Conservation (phyloP, 176 grass and related monocot species). For the Eragrostis nindensis region DNA sequence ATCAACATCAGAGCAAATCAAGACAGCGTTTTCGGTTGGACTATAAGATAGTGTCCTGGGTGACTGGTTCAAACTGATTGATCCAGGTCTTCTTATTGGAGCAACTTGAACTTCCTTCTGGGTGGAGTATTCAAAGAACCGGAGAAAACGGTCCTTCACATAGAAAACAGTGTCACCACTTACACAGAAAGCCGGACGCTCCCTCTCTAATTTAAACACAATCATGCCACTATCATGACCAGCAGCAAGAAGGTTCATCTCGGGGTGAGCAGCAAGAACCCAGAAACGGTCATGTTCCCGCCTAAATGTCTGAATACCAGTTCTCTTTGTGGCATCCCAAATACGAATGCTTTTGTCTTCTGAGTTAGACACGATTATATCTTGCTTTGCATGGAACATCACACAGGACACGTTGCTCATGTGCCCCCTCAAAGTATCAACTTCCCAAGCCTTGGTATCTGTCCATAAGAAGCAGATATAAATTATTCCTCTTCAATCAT, state of each 20-base stretch:
- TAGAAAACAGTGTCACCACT: constrained; percentile 85
- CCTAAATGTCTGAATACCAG: constrained; percentile 90
- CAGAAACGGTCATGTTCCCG: constrained; percentile 97
- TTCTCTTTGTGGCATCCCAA: constrained; percentile 98
- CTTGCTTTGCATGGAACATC: constrained; percentile 97
- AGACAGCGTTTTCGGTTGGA: constrained; percentile 93
- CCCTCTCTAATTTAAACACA: constrained; percentile 96
- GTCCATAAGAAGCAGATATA: constrained; percentile 31
- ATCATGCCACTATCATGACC: constrained; percentile 98
- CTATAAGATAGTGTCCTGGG: constrained; percentile 83
- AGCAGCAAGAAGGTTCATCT: constrained; percentile 96
- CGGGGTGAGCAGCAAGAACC: constrained; percentile 92
- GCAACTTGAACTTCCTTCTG: constrained; percentile 88
- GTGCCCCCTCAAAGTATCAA: constrained; percentile 95
- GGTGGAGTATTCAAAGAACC: constrained; percentile 74
- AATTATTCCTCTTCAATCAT: background rate
- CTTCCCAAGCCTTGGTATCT: constrained; percentile 99
- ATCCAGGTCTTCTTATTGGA: constrained; percentile 92
- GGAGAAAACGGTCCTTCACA: constrained; percentile 93
- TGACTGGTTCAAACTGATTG: constrained; percentile 83
- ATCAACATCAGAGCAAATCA: constrained; percentile 90
- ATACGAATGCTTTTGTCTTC: constrained; percentile 99
- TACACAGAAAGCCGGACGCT: constrained; percentile 84
- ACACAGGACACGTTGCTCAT: constrained; percentile 99
- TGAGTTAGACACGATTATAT: constrained; percentile 97